Evolutionary conservation across 371 early-diverging fungal species (phyloP).

Genomic region (Nematocida parisii): DNA sequence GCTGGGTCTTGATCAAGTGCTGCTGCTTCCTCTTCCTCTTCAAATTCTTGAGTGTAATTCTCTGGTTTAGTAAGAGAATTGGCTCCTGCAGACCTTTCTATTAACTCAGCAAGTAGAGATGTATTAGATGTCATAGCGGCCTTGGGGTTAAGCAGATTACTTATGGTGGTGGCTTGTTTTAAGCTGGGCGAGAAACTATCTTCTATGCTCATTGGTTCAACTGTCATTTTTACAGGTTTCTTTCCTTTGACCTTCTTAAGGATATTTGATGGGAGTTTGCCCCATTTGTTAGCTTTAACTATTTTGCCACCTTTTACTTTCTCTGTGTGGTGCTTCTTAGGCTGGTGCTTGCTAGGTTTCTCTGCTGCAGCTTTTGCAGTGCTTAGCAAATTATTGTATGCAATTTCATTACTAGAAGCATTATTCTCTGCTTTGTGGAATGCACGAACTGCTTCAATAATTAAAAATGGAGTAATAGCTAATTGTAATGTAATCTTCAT

Average conservation of each 20-base stretch:
- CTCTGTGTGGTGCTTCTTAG: neutral
- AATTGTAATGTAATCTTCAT: constrained; percentile 43
- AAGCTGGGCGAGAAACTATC: neutral
- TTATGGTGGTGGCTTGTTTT: neutral
- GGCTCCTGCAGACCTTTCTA: neutral
- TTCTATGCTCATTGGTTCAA: neutral
- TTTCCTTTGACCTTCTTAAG: neutral
- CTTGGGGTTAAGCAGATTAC: neutral
- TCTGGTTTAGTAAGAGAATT: neutral
- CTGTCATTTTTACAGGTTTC: neutral
- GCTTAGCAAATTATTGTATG: neutral
- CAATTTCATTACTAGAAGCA: neutral
- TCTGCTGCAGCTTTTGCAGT: neutral
- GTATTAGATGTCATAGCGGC: neutral
- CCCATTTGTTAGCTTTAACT: neutral
- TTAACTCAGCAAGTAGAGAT: neutral
- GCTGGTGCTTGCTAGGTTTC: neutral
- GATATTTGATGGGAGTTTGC: neutral
- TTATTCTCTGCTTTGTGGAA: neutral
- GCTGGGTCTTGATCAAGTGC: neutral
- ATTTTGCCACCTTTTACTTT: neutral
- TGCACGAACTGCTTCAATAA: no score
- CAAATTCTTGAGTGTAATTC: neutral
- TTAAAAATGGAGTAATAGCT: constrained; percentile 12
- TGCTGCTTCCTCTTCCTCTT: neutral